Conservation (phyloP, 768 basidiomycete genomes). For the Leccinum boreale region DNA sequence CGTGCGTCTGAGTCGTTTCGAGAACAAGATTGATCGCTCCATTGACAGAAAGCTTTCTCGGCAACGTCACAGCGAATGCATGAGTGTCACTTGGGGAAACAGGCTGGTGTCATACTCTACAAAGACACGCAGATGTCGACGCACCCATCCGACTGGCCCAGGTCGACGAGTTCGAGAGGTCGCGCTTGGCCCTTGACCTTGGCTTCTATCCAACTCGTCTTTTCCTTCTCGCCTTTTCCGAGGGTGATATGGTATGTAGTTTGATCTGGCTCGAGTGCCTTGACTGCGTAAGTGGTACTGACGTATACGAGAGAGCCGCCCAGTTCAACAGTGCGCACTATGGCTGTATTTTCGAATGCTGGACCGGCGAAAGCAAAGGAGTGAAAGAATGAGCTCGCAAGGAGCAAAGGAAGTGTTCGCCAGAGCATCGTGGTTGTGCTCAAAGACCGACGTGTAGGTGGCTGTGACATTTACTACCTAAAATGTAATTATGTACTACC, state of each 20-base stretch:
- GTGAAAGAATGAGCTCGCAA: conserved; percentile 39
- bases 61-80: conserved; percentile 61
- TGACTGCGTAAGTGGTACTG: conserved; percentile 85
- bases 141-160: conserved; percentile 51
- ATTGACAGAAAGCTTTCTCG: conserved; percentile 54
- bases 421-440: conserved; percentile 38
- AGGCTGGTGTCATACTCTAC: conserved; percentile 11
- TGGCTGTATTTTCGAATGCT: conserved; percentile 83
- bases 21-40: conserved; percentile 73
- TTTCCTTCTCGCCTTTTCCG: conserved; percentile 55
- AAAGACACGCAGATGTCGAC: conserved; percentile 25
- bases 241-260: conserved; percentile 68
- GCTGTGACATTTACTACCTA: conserved; percentile 14
- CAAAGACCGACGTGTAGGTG: conserved; percentile 22
- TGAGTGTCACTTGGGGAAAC: conserved; percentile 42
- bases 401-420: conserved; percentile 47
- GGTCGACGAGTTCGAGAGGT: conserved; percentile 49
- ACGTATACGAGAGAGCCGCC: conserved; percentile 86
- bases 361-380: conserved; percentile 40
- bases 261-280: conserved; percentile 59
- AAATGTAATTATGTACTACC: conserved; percentile 40
- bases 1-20: conserved; percentile 76
- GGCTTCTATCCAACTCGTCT: conserved; percentile 76
- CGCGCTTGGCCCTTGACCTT: conserved; percentile 70
- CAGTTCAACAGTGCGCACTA: conserved; percentile 87